A percentile compares a stretch with the other conserved stretches of the same genome.
phyloP scores from a whole-genome alignment of 208 protist species.

The Leishmania mexicana region DNA sequence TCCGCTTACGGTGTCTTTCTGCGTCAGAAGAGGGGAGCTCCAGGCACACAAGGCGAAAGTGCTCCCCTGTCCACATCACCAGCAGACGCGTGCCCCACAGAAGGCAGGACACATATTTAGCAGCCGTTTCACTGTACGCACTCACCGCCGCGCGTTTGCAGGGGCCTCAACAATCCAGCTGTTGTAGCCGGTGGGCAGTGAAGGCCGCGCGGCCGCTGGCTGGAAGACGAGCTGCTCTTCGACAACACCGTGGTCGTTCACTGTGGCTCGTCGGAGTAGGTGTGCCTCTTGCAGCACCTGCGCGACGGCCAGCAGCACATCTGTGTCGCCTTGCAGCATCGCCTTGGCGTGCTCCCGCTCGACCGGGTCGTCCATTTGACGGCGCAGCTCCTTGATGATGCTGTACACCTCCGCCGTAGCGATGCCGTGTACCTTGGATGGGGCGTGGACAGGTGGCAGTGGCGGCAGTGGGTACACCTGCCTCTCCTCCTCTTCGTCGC shows the following conservation, averaged over 20 bases:
- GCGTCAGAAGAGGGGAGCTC: not conserved
- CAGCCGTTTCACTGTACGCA: not conserved
- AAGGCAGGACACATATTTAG: not conserved
- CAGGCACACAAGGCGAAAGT: not conserved
- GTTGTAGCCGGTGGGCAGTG: slow-evolving; percentile 57
- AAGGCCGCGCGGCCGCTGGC: slow-evolving; percentile 46
- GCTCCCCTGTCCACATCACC: not conserved
- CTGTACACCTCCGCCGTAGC: slow-evolving; percentile 64
- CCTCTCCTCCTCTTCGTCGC: slow-evolving; percentile 42
- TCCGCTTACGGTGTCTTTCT: not conserved
- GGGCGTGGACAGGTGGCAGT: slow-evolving; percentile 52
- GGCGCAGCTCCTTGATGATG: slow-evolving; percentile 66
- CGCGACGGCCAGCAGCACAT: slow-evolving; percentile 62
- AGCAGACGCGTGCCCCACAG: not conserved
- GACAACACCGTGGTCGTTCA: slow-evolving; percentile 41
- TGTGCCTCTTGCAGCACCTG: slow-evolving; percentile 73
- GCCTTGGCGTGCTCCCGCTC: slow-evolving; percentile 50
- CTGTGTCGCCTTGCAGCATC: slow-evolving; percentile 66
- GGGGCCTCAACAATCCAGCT: slow-evolving; percentile 58
- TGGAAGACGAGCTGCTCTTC: slow-evolving; percentile 54
- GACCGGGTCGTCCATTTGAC: slow-evolving; percentile 60
- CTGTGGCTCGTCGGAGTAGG: slow-evolving; percentile 44
- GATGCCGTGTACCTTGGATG: slow-evolving; percentile 56
- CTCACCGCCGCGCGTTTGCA: slow-evolving; percentile 8
- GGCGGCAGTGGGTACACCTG: slow-evolving; percentile 51